phyloP scores from a whole-genome alignment of 2,329 filamentous ascomycete species.

The Rhinocladiella similis region DNA sequence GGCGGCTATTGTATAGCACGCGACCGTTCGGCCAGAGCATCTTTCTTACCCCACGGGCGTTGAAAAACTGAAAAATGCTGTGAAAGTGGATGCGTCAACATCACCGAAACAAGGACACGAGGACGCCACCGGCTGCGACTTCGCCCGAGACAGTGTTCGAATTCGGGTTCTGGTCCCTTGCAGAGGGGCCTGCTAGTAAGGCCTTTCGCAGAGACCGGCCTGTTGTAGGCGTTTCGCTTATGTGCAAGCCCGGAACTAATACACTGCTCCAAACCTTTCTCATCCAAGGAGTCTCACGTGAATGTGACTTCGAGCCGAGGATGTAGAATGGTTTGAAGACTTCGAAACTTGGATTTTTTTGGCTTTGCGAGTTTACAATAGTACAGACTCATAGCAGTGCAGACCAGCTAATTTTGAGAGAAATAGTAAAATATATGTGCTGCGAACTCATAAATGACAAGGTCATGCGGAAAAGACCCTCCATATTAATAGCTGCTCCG shows the following conservation, averaged over 20 bases:
- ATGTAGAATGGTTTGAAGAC: not conserved
- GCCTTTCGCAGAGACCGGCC: not conserved
- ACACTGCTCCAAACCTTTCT: no score
- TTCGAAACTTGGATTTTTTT: not conserved
- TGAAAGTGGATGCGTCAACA: no score
- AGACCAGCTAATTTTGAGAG: not conserved
- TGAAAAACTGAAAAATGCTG: no score
- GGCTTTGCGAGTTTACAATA: not conserved
- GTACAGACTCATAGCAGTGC: not conserved
- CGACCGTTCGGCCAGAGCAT: no score
- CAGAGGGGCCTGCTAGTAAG: not conserved
- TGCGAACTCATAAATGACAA: not conserved
- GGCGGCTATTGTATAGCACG: no score
- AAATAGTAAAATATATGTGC: not conserved
- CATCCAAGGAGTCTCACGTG: no score
- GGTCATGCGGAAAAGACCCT: not conserved
- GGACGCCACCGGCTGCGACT: no score
- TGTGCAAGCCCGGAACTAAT: not conserved
- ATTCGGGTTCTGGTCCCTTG: no score
- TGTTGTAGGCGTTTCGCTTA: not conserved
- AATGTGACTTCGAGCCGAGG: no score
- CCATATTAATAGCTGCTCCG: not conserved
- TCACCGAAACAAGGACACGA: no score
- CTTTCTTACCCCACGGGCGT: no score
- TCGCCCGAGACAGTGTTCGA: no score